Base-by-base conservation (phyloP, 148 eudicot genomes). In the Tetragonia tetragonoides region DNA sequence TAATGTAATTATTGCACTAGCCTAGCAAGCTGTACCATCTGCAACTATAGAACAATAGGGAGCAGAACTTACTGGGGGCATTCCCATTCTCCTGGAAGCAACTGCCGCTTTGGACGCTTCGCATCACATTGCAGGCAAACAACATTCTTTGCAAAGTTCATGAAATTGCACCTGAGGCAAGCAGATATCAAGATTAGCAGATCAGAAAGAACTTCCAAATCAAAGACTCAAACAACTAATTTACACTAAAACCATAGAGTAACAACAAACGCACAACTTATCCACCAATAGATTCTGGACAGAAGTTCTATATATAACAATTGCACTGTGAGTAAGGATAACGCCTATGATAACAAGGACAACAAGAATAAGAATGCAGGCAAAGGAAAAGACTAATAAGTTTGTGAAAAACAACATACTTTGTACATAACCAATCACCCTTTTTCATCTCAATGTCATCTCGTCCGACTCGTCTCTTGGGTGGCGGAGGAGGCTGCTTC, bases 1-100 rank as follows among this genome's bases (percentile, higher is more conserved):
- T 3, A 23, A 71, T 24, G 37, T n/a, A 39, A 14, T 10, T 18
- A 4, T n/a, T 7, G 40, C 42, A 57, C 28, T 66, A 73, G 20
- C 66, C 60, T 9, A 40, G 42, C 9, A 80, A 4, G 72, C 56
- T 17, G 68, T 18, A 56, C 54, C 39, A 41, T 42, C 38, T 54
- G 47, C 60, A 72, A 72, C 46, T 44, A 23, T 38, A 44, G 75
- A 67, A 49, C 10, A 67, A 68, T 37, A 49, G 68, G 62, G 75
- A 74, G 68, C 8, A 47, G 59, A 54, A 89, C 96, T 88, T 87
- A 95, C 99, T 95, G 90, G 5, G 99, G 97, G 83, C 99, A 95
- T 84, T 95, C 99, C 99, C 99, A 95, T 89, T 95, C 99, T 83
- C 99, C 99, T 28, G 97, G 99, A 89, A 91, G 99, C 85, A 95